Conservation (phyloP, 2,329 filamentous ascomycete genomes). For the Stylonectria norvegica region DNA sequence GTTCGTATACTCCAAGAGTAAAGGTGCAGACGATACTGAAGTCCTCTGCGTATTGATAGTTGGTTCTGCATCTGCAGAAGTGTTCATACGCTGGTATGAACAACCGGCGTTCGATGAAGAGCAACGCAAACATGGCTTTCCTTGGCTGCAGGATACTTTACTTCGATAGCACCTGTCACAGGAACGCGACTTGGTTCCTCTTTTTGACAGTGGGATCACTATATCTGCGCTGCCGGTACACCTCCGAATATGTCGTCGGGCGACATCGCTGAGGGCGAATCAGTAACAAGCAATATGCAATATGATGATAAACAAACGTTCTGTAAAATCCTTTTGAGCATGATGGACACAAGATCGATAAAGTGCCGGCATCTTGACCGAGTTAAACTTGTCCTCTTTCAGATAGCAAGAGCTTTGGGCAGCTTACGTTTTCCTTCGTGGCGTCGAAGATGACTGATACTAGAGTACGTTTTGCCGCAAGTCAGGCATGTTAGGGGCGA, state of each 20-base stretch:
- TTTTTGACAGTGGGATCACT: constrained; percentile 2
- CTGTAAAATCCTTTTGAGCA: constrained; percentile 9
- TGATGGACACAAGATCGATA: constrained; percentile 5
- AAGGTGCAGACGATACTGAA: not conserved
- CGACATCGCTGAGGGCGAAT: constrained; percentile 5
- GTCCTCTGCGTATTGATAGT: not conserved
- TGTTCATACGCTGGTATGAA: constrained; percentile 4
- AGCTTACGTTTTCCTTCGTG: constrained; percentile 10
- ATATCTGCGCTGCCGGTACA: constrained; percentile 2
- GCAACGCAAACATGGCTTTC: constrained; percentile 9
- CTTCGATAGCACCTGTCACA: constrained; percentile 7
- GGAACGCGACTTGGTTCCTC: constrained; percentile 8
- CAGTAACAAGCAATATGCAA: not conserved
- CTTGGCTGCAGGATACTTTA: constrained; percentile 6
- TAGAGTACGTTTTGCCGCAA: constrained; percentile 11
- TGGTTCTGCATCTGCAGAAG: not conserved
- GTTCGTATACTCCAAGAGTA: constrained; percentile 8
- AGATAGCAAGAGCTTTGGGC: not conserved
- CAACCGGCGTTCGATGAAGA: not conserved
- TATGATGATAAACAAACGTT: constrained; percentile 1
- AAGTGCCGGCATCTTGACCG: constrained; percentile 1
- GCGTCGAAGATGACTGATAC: constrained; percentile 8
- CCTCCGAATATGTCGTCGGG: constrained; percentile 7
- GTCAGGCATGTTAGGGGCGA: not conserved
- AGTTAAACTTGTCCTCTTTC: constrained; percentile 1